These are phyloP conservation scores for Neurospora tetrasperma DNA, from an alignment of 495 filamentous ascomycete genomes.

Conservation along the genomic window DNA sequence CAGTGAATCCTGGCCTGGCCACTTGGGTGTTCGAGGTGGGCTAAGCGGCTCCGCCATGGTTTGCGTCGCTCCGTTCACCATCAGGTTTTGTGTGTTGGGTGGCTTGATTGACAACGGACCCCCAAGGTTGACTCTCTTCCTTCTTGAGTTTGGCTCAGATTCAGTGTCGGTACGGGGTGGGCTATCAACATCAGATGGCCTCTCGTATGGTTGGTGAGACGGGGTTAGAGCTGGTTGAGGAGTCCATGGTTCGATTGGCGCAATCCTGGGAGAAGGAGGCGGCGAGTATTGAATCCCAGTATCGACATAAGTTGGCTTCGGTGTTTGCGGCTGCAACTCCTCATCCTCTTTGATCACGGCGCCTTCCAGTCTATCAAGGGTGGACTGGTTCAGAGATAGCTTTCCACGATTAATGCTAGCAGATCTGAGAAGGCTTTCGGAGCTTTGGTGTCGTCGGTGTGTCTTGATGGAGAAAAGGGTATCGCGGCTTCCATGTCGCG, in stretches of 20 bases:
- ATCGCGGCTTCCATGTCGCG: conserved; percentile 29
- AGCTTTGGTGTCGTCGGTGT: conserved; percentile 40
- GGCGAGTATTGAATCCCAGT: conserved; percentile 75
- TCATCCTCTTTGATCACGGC: conserved; percentile 42
- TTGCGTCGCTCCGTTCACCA: conserved; percentile 66
- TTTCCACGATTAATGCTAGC: conserved; percentile 39
- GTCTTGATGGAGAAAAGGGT: conserved; percentile 30
- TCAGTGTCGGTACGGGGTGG: conserved; percentile 40
- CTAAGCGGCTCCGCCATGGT: conserved; percentile 57
- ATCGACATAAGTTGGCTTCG: conserved; percentile 48
- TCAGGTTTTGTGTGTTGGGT: conserved; percentile 26
- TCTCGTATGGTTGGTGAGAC: conserved; percentile 22
- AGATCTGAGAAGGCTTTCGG: conserved; percentile 39
- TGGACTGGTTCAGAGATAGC: conserved; percentile 35
- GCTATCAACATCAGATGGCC: conserved; percentile 28
- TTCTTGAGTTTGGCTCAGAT: conserved; percentile 60
- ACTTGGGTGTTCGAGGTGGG: conserved; percentile 57
- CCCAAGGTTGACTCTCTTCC: conserved; percentile 48
- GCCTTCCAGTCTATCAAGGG: conserved; percentile 40
- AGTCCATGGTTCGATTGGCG: conserved; percentile 29
- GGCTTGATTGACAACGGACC: conserved; percentile 33
- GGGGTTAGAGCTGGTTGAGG: conserved; percentile 22
- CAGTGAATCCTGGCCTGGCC: conserved; percentile 26
- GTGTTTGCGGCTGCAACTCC: conserved; percentile 17
- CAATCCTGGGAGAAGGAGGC: conserved; percentile 58